Base-by-base conservation (phyloP, 345 rosid species). In the Gossypium arboreum region DNA sequence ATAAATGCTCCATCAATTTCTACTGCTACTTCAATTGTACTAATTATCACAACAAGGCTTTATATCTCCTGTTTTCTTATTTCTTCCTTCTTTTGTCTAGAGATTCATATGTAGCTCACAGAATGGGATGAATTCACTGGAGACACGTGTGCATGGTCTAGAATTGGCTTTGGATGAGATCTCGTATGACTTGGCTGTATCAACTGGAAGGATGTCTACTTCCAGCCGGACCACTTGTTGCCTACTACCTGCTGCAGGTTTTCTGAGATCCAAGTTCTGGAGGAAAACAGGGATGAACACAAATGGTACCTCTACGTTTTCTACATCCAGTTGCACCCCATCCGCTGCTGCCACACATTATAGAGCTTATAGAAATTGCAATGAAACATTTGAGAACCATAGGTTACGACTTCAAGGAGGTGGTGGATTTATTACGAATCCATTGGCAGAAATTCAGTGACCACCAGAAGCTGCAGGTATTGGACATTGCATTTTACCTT, bases 151-250 rank as follows among this genome's bases (percentile, higher is more conserved):
- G 64, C 97, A 88, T 4, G 96, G 97, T 52, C 84, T 95, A 9
- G 99, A 95, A 79, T 66, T 91, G 81, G 93, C 98, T 13, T 77
- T 95, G 77, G 99, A 95, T 83, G 99, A 89, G 79, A 93, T 95
- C 74, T 92, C 99, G 6, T 90, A 91, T 77, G 97, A 95, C 86
- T 82, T 93, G 75, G 94, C 94, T 12, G 90, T 87, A 54, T 81
- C 93, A 52, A 86, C 78, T 69, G 94, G 97, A 79, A 88, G 94
- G 88, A 89, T 92, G 96, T 79, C 86, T 48, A 76, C 78, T 70
- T 82, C 89, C 68, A 62, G 69, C 6, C 80, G 89, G 80, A 84
- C 83, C 71, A 80, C 84, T 41, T 95, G 99, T 78, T 95, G 97
- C 80, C 77, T 89, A 55, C 81, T 95, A 41, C 98, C 97, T 43